Conservation (phyloP, 179 eudicot genomes). For the Gypsophila paniculata region DNA sequence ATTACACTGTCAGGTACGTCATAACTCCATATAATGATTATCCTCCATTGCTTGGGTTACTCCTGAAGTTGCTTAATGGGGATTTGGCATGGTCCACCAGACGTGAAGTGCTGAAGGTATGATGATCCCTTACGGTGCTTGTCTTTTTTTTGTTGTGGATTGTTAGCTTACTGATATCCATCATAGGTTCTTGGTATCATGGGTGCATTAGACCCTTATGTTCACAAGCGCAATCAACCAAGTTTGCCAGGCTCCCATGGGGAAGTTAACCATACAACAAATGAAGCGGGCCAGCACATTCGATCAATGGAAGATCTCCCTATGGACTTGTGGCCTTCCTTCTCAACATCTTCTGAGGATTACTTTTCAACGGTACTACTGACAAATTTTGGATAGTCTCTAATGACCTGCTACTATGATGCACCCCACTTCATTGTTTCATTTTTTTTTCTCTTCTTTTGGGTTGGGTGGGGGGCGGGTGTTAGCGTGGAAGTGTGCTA, state of each 20-base stretch:
- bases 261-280: slow-evolving; percentile 64
- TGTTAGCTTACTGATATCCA: neutral
- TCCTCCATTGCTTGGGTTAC: slow-evolving; percentile 78
- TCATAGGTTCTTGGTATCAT: slow-evolving; percentile 90
- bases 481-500: too few species aligned
- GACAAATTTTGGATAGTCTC: neutral
- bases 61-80: slow-evolving; percentile 90
- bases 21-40: slow-evolving; percentile 89
- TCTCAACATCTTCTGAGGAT: slow-evolving; percentile 95
- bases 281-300: slow-evolving; percentile 79
- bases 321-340: slow-evolving; percentile 94
- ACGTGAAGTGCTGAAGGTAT: slow-evolving; percentile 90
- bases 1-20: slow-evolving; percentile 65
- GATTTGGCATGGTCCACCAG: slow-evolving; percentile 97
- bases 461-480: neutral
- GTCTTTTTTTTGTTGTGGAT: neutral
- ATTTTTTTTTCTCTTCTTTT: neutral
- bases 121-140: slow-evolving; percentile 6
- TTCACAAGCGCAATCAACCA: slow-evolving; percentile 83
- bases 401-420: neutral
- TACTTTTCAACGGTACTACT: slow-evolving; percentile 79
- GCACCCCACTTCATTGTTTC: neutral
- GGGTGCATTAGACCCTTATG: slow-evolving; percentile 99
- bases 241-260: slow-evolving; percentile 77
- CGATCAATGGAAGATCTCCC: slow-evolving; percentile 85